Evolutionary conservation across 257 asterid species (phyloP), one percentile per base, ranked within the genome.

Genomic region (Ehretia macrophylla): DNA sequence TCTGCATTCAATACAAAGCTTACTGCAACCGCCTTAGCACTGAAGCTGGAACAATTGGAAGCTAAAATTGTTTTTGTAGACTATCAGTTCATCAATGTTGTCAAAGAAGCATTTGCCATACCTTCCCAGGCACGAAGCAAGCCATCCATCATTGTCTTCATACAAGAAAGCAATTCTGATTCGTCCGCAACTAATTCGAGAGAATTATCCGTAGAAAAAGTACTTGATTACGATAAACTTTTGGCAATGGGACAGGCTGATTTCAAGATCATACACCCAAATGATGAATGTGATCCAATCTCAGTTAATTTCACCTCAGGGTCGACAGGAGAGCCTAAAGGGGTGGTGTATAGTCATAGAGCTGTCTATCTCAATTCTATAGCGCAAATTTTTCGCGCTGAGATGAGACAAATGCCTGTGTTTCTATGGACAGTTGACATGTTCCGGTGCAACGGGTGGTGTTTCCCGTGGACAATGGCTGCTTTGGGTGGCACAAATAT

Each of bases 381-480:
- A 10, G 81, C 86, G 1, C 68, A 59, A 14, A 57, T 77, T 50
- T 75, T 83, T 23, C 74, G 81, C 11, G 51, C 32, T 10, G 85
- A 72, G 52, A 77, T 73, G 85, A 51, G 45, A 1, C 62, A 78
- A 4, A 27, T 11, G 79, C 85, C 94, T 0, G 81, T 83, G 12
- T 79, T 77, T 38, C 56, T 85, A 1, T 85, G 96, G 95, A 79
- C 81, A 0, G 88, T 85, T 11, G 93, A 84, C 11, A 85, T 83
- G 95, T 88, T 88, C 32, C 90, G 88, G 11, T 85, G 94, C 71
- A 88, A 78, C 4, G 95, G 96, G 1, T 88, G 95, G 96, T 81
- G 88, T 59, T 66, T 81, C 70, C 70, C 95, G 8, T 88, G 96
- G 96, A 77, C 73, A 17, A 49, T 85, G 72, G 95, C 96, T 0